Evolutionary conservation across 805 yeast species (phyloP).

Genomic region (Hanseniaspora occidentalis): DNA sequence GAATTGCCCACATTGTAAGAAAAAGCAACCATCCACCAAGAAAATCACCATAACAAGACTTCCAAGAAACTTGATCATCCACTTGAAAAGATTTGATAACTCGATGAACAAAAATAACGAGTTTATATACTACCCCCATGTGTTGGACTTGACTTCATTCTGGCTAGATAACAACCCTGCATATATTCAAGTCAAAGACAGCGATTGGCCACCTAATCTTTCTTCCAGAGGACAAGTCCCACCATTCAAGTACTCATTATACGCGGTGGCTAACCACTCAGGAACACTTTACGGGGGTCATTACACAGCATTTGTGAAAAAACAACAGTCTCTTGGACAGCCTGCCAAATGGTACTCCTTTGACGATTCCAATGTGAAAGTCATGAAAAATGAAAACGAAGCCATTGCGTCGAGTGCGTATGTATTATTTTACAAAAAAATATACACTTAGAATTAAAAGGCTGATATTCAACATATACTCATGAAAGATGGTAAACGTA

Average conservation of each 20-base stretch:
- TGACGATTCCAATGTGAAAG: slow-evolving; percentile 64
- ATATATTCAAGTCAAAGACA: slow-evolving; percentile 10
- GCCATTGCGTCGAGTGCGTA: slow-evolving; percentile 70
- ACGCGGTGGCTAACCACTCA: slow-evolving; percentile 73
- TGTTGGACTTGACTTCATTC: slow-evolving; percentile 52
- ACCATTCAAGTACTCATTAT: slow-evolving; percentile 66
- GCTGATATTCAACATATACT: not conserved
- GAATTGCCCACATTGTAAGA: slow-evolving; percentile 69
- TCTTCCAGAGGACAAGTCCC: slow-evolving; percentile 68
- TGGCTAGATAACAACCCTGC: slow-evolving; percentile 40
- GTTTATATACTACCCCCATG: slow-evolving; percentile 54
- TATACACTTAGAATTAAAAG: slow-evolving; percentile 8
- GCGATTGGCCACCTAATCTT: slow-evolving; percentile 26
- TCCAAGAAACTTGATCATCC: slow-evolving; percentile 71
- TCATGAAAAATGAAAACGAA: slow-evolving; percentile 33
- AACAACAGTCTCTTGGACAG: slow-evolving; percentile 30
- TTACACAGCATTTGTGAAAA: slow-evolving; percentile 61
- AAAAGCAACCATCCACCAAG: slow-evolving; percentile 52
- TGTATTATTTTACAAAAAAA: slow-evolving; percentile 61
- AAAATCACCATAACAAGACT: slow-evolving; percentile 60
- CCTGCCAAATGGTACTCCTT: slow-evolving; percentile 55
- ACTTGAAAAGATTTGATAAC: slow-evolving; percentile 65
- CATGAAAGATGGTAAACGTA: too few species aligned
- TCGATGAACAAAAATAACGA: slow-evolving; percentile 40
- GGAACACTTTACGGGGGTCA: slow-evolving; percentile 83